Evolutionary conservation across 139 green algal genomes (phyloP).

Genomic region (Yamagishiella unicocca): DNA sequence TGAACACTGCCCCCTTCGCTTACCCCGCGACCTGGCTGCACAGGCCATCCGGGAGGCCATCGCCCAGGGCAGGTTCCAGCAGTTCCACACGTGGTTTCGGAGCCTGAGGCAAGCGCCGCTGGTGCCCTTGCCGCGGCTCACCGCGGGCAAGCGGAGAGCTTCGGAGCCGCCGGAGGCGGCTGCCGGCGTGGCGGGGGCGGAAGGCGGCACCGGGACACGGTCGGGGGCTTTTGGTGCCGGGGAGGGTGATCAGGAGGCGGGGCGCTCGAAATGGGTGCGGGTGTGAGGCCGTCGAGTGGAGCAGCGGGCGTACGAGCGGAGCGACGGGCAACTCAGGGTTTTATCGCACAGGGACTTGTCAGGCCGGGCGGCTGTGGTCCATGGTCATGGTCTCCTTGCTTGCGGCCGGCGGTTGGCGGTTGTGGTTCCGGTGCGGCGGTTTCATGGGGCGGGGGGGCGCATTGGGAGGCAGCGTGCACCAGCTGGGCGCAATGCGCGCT

Average conservation of each 20-base stretch:
- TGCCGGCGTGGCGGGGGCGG: no score
- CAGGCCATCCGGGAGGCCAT: conserved; percentile 62
- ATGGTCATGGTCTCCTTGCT: no score
- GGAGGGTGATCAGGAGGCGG: background rate
- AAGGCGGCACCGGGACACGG: background rate
- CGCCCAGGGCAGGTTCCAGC: conserved; percentile 51
- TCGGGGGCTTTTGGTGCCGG: background rate
- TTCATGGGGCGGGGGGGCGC: no score
- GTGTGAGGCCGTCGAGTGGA: conserved; percentile 5
- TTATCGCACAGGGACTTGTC: no score
- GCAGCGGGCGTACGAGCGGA: background rate
- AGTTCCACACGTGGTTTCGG: conserved; percentile 58
- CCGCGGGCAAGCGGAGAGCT: conserved; percentile 4
- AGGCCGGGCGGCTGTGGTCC: no score
- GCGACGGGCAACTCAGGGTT: background rate
- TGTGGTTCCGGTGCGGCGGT: no score
- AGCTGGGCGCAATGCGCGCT: no score
- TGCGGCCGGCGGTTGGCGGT: no score
- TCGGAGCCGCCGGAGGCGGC: background rate
- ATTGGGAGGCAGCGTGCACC: no score
- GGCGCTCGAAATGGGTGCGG: conserved; percentile 24
- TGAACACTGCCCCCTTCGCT: no score
- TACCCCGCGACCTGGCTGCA: background rate
- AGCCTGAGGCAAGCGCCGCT: conserved; percentile 3
- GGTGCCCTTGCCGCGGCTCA: background rate